These are phyloP conservation scores for Podaxis sp. DNA, from an alignment of 768 basidiomycete genomes.

Conservation along the genomic window DNA sequence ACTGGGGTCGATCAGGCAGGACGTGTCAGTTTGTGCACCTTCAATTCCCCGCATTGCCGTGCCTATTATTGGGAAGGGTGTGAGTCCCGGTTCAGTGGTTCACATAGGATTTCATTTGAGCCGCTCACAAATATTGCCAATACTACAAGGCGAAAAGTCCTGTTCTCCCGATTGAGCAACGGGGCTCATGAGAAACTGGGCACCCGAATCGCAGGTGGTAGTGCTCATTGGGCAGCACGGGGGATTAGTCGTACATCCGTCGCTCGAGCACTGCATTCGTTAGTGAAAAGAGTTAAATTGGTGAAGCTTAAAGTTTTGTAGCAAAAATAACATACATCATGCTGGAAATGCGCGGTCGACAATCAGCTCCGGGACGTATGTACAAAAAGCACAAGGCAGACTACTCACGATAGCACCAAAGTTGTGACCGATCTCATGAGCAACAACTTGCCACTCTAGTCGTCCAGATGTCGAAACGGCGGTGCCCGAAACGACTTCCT, in stretches of 20 bases:
- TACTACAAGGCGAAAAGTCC: slow-evolving; percentile 72
- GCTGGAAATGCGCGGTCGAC: slow-evolving; percentile 33
- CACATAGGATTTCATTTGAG: background rate
- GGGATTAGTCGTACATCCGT: slow-evolving; percentile 56
- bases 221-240: slow-evolving; percentile 71
- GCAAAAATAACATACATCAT: slow-evolving; percentile 44
- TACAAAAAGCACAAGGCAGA: slow-evolving; percentile 10
- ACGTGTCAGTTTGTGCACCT: slow-evolving; percentile 50
- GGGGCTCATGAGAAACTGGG: slow-evolving; percentile 83
- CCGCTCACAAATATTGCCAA: slow-evolving; percentile 83
- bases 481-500: slow-evolving; percentile 70
- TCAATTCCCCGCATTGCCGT: slow-evolving; percentile 57
- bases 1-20: slow-evolving; percentile 67
- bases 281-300: slow-evolving; percentile 9
- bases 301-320: slow-evolving; percentile 1
- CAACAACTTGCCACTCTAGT: slow-evolving; percentile 81
- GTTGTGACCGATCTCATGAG: slow-evolving; percentile 85
- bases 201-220: slow-evolving; percentile 59
- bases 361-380: background rate
- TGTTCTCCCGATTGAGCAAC: slow-evolving; percentile 64
- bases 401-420: slow-evolving; percentile 82
- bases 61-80: slow-evolving; percentile 35
- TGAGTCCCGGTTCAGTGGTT: background rate
- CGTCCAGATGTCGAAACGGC: slow-evolving; percentile 77
- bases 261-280: slow-evolving; percentile 48